Conservation (phyloP, 108 stramenopile species). For the Bacterosira constricta region DNA sequence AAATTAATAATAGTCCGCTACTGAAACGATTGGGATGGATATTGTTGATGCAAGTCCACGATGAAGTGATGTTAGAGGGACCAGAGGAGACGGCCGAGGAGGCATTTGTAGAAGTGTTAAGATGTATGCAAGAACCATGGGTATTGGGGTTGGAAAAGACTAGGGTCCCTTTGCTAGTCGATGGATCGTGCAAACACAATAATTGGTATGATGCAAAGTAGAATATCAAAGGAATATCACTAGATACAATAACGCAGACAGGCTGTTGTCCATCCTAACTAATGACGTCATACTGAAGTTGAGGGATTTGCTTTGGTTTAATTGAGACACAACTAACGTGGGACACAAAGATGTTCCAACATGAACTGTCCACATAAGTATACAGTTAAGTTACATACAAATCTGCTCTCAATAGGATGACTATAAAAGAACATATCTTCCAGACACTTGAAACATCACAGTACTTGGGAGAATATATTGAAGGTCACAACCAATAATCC, state of each 20-base stretch:
- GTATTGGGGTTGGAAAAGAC: constrained; percentile 85
- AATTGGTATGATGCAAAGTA: constrained; percentile 99
- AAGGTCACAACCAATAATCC: too few species aligned
- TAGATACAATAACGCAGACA: neutral
- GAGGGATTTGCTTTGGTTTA: too few species aligned
- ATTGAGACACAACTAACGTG: too few species aligned
- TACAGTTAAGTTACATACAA: too few species aligned
- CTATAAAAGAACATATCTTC: too few species aligned
- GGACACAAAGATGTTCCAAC: too few species aligned
- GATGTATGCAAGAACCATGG: constrained; percentile 97
- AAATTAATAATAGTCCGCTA: constrained; percentile 81
- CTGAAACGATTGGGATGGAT: constrained; percentile 94
- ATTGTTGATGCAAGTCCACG: constrained; percentile 97
- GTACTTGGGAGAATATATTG: too few species aligned
- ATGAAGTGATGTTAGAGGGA: constrained; percentile 99
- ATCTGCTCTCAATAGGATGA: too few species aligned
- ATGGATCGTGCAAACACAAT: constrained; percentile 87
- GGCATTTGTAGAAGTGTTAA: constrained; percentile 86
- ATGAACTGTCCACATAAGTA: too few species aligned
- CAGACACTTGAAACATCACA: too few species aligned
- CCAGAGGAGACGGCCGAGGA: constrained; percentile 97
- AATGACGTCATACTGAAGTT: too few species aligned
- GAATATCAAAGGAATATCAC: neutral
- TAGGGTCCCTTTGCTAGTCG: constrained; percentile 92
- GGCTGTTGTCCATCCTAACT: too few species aligned